Evolutionary conservation across 805 yeast genomes (phyloP).

Genomic region (Candida ficus): DNA sequence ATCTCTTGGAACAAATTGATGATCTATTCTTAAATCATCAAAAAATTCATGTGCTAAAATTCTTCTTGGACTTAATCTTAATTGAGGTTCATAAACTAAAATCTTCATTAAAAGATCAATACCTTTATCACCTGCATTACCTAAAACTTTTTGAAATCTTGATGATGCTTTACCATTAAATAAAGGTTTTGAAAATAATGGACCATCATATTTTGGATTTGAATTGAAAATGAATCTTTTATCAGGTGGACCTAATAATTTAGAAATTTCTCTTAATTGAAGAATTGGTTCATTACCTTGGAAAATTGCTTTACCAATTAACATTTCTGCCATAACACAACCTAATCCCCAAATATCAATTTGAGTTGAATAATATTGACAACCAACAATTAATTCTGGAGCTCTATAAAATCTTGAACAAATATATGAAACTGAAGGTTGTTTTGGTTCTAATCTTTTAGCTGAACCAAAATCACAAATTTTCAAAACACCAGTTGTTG

Average conservation of each 20-base stretch:
- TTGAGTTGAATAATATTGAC: constrained; percentile 79
- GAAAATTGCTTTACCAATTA: constrained; percentile 88
- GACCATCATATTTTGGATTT: constrained; percentile 72
- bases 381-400: constrained; percentile 92
- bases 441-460: constrained; percentile 68
- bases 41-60: constrained; percentile 87
- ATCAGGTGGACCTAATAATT: constrained; percentile 85
- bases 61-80: constrained; percentile 72
- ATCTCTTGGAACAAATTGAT: constrained; percentile 52
- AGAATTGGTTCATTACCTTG: constrained; percentile 88
- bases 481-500: constrained; percentile 57
- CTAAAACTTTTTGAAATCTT: constrained; percentile 59
- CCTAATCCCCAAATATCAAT: constrained; percentile 98
- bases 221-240: constrained; percentile 65
- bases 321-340: constrained; percentile 93
- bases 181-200: constrained; percentile 61
- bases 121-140: constrained; percentile 80
- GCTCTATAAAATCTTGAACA: constrained; percentile 96
- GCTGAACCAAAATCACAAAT: constrained; percentile 88
- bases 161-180: constrained; percentile 50
- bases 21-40: constrained; percentile 67
- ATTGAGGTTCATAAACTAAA: constrained; percentile 85
- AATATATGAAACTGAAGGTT: constrained; percentile 90
- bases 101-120: constrained; percentile 77
- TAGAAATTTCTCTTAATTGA: constrained; percentile 86